Conservation (phyloP, 805 yeast species). For the Suhomyces xylopsoci region DNA sequence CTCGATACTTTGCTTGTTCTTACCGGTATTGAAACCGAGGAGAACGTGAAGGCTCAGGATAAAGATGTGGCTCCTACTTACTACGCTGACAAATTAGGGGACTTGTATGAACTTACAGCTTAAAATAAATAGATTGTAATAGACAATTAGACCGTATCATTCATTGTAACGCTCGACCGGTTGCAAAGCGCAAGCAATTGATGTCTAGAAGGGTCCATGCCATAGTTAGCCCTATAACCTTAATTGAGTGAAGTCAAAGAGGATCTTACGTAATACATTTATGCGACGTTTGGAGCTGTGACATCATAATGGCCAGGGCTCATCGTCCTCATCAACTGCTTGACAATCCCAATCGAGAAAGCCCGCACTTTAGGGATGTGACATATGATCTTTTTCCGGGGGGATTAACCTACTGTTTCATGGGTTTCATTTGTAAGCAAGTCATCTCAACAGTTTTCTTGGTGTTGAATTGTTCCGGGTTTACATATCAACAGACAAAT, state of each 20-base stretch:
- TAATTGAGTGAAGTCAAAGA: not conserved
- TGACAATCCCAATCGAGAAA: not conserved
- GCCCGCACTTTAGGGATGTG: not conserved
- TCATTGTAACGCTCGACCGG: not conserved
- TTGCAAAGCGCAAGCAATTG: not conserved
- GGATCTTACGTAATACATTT: not conserved
- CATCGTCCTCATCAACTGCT: not conserved
- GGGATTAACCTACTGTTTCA: not conserved
- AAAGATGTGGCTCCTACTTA: constrained; percentile 56
- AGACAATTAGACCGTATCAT: not conserved
- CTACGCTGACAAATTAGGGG: constrained; percentile 74
- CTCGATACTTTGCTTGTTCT: constrained; percentile 83
- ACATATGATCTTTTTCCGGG: not conserved
- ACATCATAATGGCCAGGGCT: not conserved
- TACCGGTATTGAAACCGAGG: constrained; percentile 86
- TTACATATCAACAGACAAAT: not conserved
- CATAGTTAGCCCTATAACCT: not conserved
- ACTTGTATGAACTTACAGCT: constrained; percentile 52
- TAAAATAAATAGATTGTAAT: not conserved
- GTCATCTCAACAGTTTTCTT: too few relatives aligned
- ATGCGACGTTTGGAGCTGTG: not conserved
- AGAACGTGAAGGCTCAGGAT: constrained; percentile 43
- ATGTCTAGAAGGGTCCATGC: not conserved
- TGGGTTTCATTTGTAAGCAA: too few relatives aligned
- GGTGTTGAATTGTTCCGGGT: not conserved